Percentiles rank a stretch among this genome's conserved stretches.
phyloP scores from a whole-genome alignment of 73 alveolate genomes.

The Paramecium primaurelia region DNA sequence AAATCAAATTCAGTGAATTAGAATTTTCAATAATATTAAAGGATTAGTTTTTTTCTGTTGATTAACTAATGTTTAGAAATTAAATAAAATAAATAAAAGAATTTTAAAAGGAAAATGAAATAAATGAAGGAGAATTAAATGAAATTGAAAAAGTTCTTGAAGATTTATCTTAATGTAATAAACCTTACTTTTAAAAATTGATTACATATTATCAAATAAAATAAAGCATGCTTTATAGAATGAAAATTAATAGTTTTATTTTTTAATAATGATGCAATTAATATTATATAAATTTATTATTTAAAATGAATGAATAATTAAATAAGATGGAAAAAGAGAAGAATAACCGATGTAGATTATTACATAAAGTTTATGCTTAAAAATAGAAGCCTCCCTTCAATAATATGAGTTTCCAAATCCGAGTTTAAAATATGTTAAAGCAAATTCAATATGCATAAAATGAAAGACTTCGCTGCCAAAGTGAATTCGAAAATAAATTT shows the following conservation, averaged over 20 bases:
- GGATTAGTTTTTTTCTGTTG: neutral
- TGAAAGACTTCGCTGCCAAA: neutral
- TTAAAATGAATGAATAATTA: neutral
- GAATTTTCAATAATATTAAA: neutral
- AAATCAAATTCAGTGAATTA: neutral
- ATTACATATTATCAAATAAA: neutral
- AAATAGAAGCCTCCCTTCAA: neutral
- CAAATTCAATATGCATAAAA: neutral
- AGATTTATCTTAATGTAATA: neutral
- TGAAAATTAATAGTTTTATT: neutral
- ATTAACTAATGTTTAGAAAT: neutral
- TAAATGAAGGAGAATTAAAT: neutral
- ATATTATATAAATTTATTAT: neutral
- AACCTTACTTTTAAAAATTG: neutral
- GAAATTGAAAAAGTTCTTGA: neutral
- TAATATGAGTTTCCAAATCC: neutral
- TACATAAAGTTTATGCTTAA: neutral
- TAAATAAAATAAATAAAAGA: neutral
- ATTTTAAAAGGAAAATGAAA: neutral
- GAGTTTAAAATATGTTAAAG: constrained; percentile 15
- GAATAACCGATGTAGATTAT: neutral
- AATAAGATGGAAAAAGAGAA: neutral
- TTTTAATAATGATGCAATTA: neutral
- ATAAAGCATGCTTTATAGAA: neutral
- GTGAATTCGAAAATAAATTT: neutral